phyloP scores from a whole-genome alignment of 2,329 filamentous ascomycete genomes.

The Pleoardoris graminearum region DNA sequence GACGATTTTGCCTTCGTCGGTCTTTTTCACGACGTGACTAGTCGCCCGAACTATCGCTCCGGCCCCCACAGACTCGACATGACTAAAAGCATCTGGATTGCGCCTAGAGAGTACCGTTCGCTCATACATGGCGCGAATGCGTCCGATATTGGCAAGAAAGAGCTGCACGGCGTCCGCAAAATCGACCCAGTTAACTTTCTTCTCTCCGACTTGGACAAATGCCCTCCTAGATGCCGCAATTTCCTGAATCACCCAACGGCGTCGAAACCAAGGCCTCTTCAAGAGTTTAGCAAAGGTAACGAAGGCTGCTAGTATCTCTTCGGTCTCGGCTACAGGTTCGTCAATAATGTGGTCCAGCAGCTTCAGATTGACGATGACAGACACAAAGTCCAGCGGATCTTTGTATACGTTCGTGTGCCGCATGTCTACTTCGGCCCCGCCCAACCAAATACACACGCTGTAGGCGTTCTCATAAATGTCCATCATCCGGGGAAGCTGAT shows the following conservation, averaged over 20 bases:
- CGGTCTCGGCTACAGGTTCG: not conserved
- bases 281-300: not conserved
- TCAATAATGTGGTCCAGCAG: not conserved
- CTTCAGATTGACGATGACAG: not conserved
- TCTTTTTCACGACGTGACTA: constrained; percentile 28
- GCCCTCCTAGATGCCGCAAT: constrained; percentile 41
- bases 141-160: constrained; percentile 41
- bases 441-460: constrained; percentile 3
- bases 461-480: constrained; percentile 1
- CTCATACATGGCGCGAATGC: constrained; percentile 21
- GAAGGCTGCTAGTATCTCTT: not conserved
- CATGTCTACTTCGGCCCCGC: constrained; percentile 3
- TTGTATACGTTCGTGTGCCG: not conserved
- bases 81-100: constrained; percentile 22
- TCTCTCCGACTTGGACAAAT: constrained; percentile 42
- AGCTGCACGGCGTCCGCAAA: constrained; percentile 46
- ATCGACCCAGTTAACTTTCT: constrained; percentile 41
- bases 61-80: not conserved
- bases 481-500: constrained; percentile 7
- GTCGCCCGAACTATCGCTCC: constrained; percentile 1
- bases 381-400: not conserved
- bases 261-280: constrained; percentile 22
- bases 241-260: constrained; percentile 52
- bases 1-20: not conserved
- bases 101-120: constrained; percentile 34